A percentile compares a stretch with the other conserved stretches of the same genome.
Evolutionary conservation across 257 asterid genomes (phyloP).

Genomic region (Petrea volubilis): DNA sequence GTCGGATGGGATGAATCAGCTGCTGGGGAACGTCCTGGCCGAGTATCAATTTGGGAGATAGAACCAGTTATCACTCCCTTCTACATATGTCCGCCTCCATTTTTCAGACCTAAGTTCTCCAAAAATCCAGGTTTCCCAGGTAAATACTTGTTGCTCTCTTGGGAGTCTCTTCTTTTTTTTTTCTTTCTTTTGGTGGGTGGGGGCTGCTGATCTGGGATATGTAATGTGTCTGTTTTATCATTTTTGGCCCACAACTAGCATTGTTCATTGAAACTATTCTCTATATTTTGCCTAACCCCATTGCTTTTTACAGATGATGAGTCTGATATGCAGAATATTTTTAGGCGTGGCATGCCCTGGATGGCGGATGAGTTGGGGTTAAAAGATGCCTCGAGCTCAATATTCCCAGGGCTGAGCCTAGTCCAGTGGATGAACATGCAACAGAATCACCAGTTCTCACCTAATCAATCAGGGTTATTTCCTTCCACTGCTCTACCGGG

Average conservation of each 20-base stretch:
- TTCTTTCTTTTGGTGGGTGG: too few relatives aligned
- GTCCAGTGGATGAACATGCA: slow-evolving; percentile 99
- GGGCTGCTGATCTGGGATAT: too few relatives aligned
- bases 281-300: background rate
- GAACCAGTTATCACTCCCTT: slow-evolving; percentile 96
- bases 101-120: slow-evolving; percentile 83
- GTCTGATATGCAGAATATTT: slow-evolving; percentile 62
- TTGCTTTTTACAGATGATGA: slow-evolving; percentile 63
- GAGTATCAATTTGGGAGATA: slow-evolving; percentile 92
- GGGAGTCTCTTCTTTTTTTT: too few relatives aligned
- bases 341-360: slow-evolving; percentile 90
- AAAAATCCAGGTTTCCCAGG: slow-evolving; percentile 80
- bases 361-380: slow-evolving; percentile 67
- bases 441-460: slow-evolving; percentile 33
- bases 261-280: too few relatives aligned
- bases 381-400: slow-evolving; percentile 75
- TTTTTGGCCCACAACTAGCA: too few relatives aligned
- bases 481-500: slow-evolving; percentile 39
- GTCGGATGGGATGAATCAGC: slow-evolving; percentile 99
- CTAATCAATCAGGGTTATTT: slow-evolving; percentile 51
- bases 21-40: slow-evolving; percentile 91
- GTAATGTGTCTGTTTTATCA: too few relatives aligned
- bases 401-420: slow-evolving; percentile 86
- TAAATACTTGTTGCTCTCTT: slow-evolving; percentile 16
- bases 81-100: slow-evolving; percentile 93